Evolutionary conservation across 192 early-diverging fungal genomes (phyloP), one percentile per base, ranked within the genome.

Genomic region (Diversispora epigaea): DNA sequence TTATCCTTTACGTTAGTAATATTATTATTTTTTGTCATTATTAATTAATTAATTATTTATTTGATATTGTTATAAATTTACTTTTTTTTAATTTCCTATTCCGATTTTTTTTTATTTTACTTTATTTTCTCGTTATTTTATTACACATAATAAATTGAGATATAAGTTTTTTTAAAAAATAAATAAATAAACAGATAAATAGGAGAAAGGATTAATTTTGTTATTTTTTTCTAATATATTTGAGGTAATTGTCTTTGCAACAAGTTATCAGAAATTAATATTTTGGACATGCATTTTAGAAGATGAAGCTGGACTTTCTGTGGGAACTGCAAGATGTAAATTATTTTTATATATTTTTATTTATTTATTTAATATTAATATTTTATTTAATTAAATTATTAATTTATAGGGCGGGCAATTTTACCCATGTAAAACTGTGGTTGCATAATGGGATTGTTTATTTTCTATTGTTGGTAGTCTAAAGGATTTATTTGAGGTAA

Each of bases 361-460:
- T 49, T 4, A 45, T 19, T n/a, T 22, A 39, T 32, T 25, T 32
- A 49, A 43, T 47, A 40, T 7, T 39, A 41, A n/a, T 8, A 44
- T 67, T 43, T 67, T 40, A 44, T 3, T 67, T 21, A 7, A 6
- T 41, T 63, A 52, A 4, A 25, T 43, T 39, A 39, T 10, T 41
- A 50, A 32, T 19, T 45, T 61, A 60, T 68, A 79, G 78, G n/a
- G n/a, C n/a, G 80, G 41, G 89, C 86, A 15, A 80, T 94, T 19
- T 77, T 98, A 49, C 88, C 91, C 98, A 6, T 83, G 98, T 70
- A 99, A 99, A 79, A 93, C 94, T 19, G 98, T 98, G 78, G 91
- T 93, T 0, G 87, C 94, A 14, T 83, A 94, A 47, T 99, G 98
- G 98, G 84, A 89, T 19, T 89, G 88, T 58, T 85, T 98, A 61